Conservation (phyloP, 106 monocot species). For the Agapanthus africanus region DNA sequence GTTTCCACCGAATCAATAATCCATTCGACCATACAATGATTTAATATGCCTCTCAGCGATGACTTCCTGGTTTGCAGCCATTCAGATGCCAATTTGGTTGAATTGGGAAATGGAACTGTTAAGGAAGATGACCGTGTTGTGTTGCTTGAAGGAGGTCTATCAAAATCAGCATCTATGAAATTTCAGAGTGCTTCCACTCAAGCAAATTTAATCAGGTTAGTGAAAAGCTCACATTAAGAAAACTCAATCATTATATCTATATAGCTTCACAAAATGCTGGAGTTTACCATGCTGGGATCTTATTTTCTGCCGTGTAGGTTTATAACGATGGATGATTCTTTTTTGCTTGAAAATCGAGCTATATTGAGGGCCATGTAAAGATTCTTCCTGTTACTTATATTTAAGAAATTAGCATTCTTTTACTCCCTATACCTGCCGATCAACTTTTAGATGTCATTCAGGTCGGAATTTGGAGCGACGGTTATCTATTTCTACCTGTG, state of each 20-base stretch:
- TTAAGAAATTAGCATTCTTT: too few relatives aligned
- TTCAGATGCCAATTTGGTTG: slow-evolving; percentile 59
- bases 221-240: too few relatives aligned
- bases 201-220: slow-evolving; percentile 55
- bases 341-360: slow-evolving; percentile 68
- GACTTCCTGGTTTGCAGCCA: slow-evolving; percentile 31
- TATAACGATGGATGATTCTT: slow-evolving; percentile 72
- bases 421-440: slow-evolving; percentile 1
- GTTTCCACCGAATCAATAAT: neutral
- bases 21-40: neutral
- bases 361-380: slow-evolving; percentile 76
- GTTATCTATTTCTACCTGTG: slow-evolving; percentile 77
- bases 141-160: slow-evolving; percentile 56
- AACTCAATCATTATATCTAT: neutral
- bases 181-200: slow-evolving; percentile 36
- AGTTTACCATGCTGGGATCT: neutral
- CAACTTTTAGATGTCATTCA: slow-evolving; percentile 22
- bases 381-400: slow-evolving; percentile 2
- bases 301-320: slow-evolving; percentile 31
- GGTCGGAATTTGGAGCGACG: slow-evolving; percentile 65
- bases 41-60: slow-evolving; percentile 2
- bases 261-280: neutral
- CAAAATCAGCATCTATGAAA: slow-evolving; percentile 48
- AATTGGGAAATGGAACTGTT: slow-evolving; percentile 36
- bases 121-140: slow-evolving; percentile 49